Evolutionary conservation across 169 alveolate species (phyloP).

Genomic region (Plasmodium gonderi): DNA sequence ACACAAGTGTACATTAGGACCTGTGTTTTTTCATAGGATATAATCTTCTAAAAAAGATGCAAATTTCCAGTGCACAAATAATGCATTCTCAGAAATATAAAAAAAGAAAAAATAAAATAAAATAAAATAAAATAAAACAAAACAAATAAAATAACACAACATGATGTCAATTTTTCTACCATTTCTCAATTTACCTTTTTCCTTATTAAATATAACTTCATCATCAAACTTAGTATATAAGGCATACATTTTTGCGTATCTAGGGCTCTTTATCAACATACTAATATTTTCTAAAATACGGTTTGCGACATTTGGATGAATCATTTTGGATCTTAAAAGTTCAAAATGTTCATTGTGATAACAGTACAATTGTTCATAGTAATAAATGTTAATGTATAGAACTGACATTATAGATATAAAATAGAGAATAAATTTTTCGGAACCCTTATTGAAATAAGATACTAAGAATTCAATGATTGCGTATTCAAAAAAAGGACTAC

Average conservation of each 20-base stretch:
- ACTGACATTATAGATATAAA: conserved; percentile 45
- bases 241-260: conserved; percentile 1
- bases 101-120: too few species aligned
- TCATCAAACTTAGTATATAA: conserved; percentile 6
- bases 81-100: too few species aligned
- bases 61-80: too few species aligned
- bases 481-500: conserved; percentile 73
- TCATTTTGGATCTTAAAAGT: conserved; percentile 25
- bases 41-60: too few species aligned
- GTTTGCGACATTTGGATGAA: conserved; percentile 40
- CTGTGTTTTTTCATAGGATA: too few species aligned
- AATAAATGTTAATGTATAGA: conserved; percentile 33
- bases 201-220: not conserved
- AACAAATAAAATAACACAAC: too few species aligned
- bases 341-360: conserved; percentile 13
- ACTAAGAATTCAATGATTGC: conserved; percentile 57
- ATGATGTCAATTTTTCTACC: not conserved
- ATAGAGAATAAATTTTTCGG: conserved; percentile 51
- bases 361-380: conserved; percentile 71
- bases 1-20: not conserved
- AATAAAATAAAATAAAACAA: too few species aligned
- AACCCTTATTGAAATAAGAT: conserved; percentile 36
- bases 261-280: not conserved
- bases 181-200: conserved; percentile 14
- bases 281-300: not conserved